phyloP scores from a whole-genome alignment of 495 filamentous ascomycete species.

The Apodospora peruviana region DNA sequence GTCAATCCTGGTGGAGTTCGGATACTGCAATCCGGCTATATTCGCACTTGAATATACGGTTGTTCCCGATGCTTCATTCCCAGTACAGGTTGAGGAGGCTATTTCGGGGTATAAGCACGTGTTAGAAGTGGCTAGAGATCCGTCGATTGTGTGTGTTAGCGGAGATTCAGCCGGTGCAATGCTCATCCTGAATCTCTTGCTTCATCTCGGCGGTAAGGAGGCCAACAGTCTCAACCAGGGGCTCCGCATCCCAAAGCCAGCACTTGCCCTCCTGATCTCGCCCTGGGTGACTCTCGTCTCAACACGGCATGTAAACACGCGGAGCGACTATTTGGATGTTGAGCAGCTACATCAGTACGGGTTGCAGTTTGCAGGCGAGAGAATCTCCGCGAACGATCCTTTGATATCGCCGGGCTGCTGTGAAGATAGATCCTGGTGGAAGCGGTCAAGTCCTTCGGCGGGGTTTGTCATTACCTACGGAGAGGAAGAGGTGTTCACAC shows the following conservation, averaged over 20 bases:
- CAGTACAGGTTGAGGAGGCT: slow-evolving; percentile 61
- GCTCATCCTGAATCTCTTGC: slow-evolving; percentile 59
- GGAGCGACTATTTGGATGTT: slow-evolving; percentile 56
- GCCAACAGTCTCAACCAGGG: slow-evolving; percentile 13
- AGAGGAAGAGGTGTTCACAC: slow-evolving; percentile 64
- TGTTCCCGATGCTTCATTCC: slow-evolving; percentile 66
- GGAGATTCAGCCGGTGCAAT: slow-evolving; percentile 74
- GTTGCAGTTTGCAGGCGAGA: slow-evolving; percentile 53
- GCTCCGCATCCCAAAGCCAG: slow-evolving; percentile 30
- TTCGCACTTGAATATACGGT: slow-evolving; percentile 74
- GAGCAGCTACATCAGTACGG: slow-evolving; percentile 56
- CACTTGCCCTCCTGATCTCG: slow-evolving; percentile 50
- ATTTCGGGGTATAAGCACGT: slow-evolving; percentile 62
- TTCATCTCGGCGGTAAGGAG: slow-evolving; percentile 41
- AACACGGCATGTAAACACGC: slow-evolving; percentile 47
- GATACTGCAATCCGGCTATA: slow-evolving; percentile 68
- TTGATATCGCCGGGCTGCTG: slow-evolving; percentile 64
- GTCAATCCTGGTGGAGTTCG: slow-evolving; percentile 47
- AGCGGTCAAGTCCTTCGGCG: slow-evolving; percentile 46
- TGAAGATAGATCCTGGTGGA: slow-evolving; percentile 58
- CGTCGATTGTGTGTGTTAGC: slow-evolving; percentile 54
- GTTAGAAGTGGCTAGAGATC: slow-evolving; percentile 45
- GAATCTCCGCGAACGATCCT: slow-evolving; percentile 41
- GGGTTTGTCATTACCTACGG: slow-evolving; percentile 64
- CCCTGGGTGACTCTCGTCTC: slow-evolving; percentile 59